Conservation (phyloP, 495 filamentous ascomycete species). For the Lepidopterella palustris region DNA sequence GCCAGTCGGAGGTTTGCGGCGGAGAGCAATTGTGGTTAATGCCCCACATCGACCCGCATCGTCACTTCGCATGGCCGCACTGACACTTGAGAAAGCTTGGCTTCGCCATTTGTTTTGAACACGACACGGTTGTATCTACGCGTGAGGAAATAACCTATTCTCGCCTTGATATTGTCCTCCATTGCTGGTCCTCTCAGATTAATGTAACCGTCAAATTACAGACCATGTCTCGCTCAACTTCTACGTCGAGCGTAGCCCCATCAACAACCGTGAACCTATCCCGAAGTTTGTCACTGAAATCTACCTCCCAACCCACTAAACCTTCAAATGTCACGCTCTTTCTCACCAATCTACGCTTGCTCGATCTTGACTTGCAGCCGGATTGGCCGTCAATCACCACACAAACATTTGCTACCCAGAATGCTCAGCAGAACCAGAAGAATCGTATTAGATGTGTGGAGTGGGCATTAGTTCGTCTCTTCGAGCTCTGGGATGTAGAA, state of each 20-base stretch:
- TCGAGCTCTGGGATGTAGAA: conserved; percentile 70
- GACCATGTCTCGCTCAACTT: conserved; percentile 22
- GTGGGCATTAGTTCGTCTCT: conserved; percentile 78
- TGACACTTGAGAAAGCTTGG: no score
- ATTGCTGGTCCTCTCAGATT: not conserved
- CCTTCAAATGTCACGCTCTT: conserved; percentile 60
- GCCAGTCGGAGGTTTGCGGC: no score
- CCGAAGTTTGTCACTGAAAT: conserved; percentile 27
- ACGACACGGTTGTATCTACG: no score
- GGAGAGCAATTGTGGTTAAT: no score
- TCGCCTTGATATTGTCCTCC: no score
- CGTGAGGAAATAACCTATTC: no score
- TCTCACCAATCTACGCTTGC: conserved; percentile 69
- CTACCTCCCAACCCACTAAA: conserved; percentile 10
- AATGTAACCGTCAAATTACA: not conserved
- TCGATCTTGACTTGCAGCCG: conserved; percentile 64
- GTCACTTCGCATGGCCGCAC: no score
- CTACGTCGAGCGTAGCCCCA: conserved; percentile 8
- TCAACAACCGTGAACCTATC: conserved; percentile 9
- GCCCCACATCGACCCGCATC: no score
- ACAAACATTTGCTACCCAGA: conserved; percentile 58
- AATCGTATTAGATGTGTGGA: conserved; percentile 71
- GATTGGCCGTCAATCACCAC: conserved; percentile 71
- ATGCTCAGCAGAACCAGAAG: conserved; percentile 65
- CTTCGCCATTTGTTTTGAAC: no score